These are phyloP conservation scores for Ganoderma sp. DNA, from an alignment of 1,284 basidiomycete species.

Conservation along the genomic window DNA sequence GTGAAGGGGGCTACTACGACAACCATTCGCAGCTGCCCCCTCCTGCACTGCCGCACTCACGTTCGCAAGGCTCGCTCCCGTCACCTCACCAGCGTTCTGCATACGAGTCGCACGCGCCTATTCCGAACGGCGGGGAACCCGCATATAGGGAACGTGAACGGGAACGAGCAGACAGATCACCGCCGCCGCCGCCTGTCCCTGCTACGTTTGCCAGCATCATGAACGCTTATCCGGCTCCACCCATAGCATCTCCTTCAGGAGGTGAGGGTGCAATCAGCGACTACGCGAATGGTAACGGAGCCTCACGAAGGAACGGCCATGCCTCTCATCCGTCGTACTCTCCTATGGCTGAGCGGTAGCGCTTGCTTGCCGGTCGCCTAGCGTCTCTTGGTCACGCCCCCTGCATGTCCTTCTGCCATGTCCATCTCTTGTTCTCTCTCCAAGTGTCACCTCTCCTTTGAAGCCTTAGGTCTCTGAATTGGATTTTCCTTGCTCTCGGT, in stretches of 20 bases:
- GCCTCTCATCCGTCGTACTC: slow-evolving; percentile 23
- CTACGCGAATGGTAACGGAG: slow-evolving; percentile 35
- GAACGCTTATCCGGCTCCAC: slow-evolving; percentile 57
- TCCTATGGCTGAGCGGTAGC: slow-evolving; percentile 22
- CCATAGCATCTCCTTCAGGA: slow-evolving; percentile 28
- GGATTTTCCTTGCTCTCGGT: slow-evolving; percentile 15
- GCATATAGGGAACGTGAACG: slow-evolving; percentile 21
- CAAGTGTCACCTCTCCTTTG: slow-evolving; percentile 6
- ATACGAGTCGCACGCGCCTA: slow-evolving; percentile 35
- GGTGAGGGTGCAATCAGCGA: slow-evolving; percentile 31
- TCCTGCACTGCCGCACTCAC: slow-evolving; percentile 16
- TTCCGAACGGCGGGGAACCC: slow-evolving; percentile 26
- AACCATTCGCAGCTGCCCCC: slow-evolving; percentile 31
- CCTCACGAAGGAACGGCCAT: slow-evolving; percentile 40
- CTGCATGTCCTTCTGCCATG: not conserved
- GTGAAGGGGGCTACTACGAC: slow-evolving; percentile 27
- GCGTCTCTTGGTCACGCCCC: not conserved
- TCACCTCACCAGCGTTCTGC: slow-evolving; percentile 37
- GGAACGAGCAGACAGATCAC: not conserved
- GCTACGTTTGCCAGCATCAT: slow-evolving; percentile 68
- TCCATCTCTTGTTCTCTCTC: slow-evolving; percentile 3
- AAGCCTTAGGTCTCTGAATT: slow-evolving; percentile 9
- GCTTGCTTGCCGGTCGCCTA: not conserved
- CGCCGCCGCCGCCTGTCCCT: slow-evolving; percentile 42
- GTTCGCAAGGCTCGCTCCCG: slow-evolving; percentile 21